A percentile compares a stretch with the other conserved stretches of the same genome.
Evolutionary conservation across 2,329 filamentous ascomycete genomes (phyloP).

Genomic region (Chrysosporium queenslandicum): DNA sequence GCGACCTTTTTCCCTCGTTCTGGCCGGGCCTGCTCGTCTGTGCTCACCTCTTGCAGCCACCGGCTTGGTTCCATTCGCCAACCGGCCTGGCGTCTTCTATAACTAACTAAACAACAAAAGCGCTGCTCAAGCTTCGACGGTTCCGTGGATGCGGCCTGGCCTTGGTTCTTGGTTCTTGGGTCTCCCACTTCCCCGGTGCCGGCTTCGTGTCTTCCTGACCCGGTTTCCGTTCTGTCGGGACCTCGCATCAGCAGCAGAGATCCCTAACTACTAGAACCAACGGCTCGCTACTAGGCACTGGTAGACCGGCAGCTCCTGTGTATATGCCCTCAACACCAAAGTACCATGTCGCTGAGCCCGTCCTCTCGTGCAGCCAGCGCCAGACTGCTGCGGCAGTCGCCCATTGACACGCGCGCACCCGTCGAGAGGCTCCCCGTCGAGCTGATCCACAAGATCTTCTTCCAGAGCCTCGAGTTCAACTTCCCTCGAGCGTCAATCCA

Average conservation of each 20-base stretch:
- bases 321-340: too few relatives aligned
- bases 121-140: neutral
- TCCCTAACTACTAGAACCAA: neutral
- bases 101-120: too few relatives aligned
- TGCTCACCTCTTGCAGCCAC: neutral
- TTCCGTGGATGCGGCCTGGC: neutral
- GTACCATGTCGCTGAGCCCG: neutral
- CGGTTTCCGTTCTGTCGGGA: slow-evolving; percentile 1
- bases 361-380: neutral
- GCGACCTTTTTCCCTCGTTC: neutral
- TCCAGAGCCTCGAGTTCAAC: slow-evolving; percentile 41
- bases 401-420: slow-evolving; percentile 7
- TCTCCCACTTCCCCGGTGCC: neutral
- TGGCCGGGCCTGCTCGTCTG: neutral
- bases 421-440: slow-evolving; percentile 17
- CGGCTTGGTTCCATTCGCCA: neutral
- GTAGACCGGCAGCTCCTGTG: neutral
- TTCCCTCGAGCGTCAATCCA: slow-evolving; percentile 36
- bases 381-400: neutral
- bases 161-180: neutral
- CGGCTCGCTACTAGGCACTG: neutral
- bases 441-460: slow-evolving; percentile 42
- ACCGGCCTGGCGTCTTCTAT: too few relatives aligned
- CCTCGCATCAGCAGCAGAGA: neutral
- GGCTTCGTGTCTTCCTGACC: neutral